A percentile compares a stretch with the other conserved stretches of the same genome.
Conservation (phyloP, 2,329 filamentous ascomycete genomes). For the Pestalotiopsis sp. region DNA sequence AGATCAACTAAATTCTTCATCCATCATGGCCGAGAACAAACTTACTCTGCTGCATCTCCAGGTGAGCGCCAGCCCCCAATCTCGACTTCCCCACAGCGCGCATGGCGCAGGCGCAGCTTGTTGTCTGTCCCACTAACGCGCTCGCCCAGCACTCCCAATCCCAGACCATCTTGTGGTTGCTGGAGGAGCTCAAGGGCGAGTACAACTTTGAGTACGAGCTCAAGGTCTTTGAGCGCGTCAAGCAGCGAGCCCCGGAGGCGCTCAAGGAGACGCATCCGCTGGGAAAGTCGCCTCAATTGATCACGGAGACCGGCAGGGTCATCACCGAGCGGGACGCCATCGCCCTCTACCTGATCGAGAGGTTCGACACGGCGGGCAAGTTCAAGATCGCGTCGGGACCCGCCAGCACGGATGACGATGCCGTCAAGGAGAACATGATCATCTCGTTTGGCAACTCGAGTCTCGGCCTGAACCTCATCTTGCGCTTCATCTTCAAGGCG, state of each 20-base stretch:
- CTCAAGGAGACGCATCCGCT: constrained; percentile 19
- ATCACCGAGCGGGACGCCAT: constrained; percentile 24
- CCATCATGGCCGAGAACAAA: background rate
- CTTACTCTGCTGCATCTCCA: background rate
- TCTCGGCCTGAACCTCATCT: constrained; percentile 14
- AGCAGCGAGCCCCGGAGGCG: constrained; percentile 13
- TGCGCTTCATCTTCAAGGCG: constrained; percentile 16
- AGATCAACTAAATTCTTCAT: too few relatives aligned
- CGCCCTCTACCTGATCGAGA: constrained; percentile 21
- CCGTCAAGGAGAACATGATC: constrained; percentile 21
- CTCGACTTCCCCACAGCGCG: background rate
- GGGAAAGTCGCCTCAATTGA: constrained; percentile 23
- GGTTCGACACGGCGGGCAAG: constrained; percentile 18
- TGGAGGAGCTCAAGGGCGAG: constrained; percentile 22
- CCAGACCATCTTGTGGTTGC: constrained; percentile 22
- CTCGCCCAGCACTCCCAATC: constrained; percentile 21
- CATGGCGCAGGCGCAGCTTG: background rate
- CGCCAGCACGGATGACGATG: constrained; percentile 12
- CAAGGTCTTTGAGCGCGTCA: constrained; percentile 17
- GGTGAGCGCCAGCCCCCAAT: background rate
- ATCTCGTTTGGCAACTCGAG: constrained; percentile 20
- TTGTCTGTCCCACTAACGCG: background rate
- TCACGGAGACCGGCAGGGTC: constrained; percentile 20
- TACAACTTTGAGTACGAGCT: constrained; percentile 20
- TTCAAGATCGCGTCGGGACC: constrained; percentile 15